Evolutionary conservation across 2,329 filamentous ascomycete genomes (phyloP), one percentile per base, ranked within the genome.

Genomic region (Ceratocystis colombiana): DNA sequence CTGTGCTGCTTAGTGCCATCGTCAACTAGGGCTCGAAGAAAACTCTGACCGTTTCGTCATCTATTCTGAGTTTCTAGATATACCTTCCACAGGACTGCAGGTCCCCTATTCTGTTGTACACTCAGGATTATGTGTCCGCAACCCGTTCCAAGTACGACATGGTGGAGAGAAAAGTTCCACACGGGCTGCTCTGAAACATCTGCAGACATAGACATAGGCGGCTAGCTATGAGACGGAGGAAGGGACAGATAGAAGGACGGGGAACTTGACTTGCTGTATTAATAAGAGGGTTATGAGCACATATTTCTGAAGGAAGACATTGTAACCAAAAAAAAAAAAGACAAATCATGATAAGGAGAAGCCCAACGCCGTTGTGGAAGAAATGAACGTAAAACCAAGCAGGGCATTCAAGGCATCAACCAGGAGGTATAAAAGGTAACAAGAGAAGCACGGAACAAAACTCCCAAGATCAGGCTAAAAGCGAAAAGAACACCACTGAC

Each of bases 301-400:
- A 25, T 20, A 45, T 62, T 22, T 22, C 5, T 62, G 10, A 50
- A 64, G 33, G 12, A 15, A 30, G 17, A 64, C 37, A 53, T 33
- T 30, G 25, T 48, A 53, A 33, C 37, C 12, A 46, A 53, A 25
- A 53, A 41, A 25, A 53, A 41, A 20, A 53, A 53, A 17, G 37
- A 15, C 37, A 53, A 53, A 8, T 53, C 62, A 30, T 64, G 6
- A 48, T 12, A 62, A 17, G 5, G 17, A 22, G 30, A 46, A n/a
- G 25, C 62, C 7, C 5, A 53, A 64, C 45, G 62, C 62, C 62
- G 30, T 53, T 46, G 45, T 28, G 12, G 10, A 46, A 37, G 10
- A 33, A 22, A 8, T n/a, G 28, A 37, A 59, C 20, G 55, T 37
- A 37, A 22, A 53, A 37, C n/a, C 12, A 64, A 25, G 12, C 45